Conservation (phyloP, 2,329 filamentous ascomycete species). For the Fusarium keratoplasticum region DNA sequence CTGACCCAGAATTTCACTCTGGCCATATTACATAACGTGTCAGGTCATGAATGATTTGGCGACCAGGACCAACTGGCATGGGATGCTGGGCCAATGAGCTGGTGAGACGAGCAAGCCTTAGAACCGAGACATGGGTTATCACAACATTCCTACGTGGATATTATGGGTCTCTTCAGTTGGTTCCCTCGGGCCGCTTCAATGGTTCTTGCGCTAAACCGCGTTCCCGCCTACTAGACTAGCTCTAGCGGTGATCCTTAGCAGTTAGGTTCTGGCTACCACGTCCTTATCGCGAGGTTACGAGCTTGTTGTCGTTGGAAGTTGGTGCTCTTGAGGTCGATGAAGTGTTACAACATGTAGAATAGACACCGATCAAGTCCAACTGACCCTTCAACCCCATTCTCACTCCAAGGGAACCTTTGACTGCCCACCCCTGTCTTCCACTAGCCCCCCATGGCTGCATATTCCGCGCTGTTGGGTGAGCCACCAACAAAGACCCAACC, state of each 20-base stretch:
- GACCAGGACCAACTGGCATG: background rate
- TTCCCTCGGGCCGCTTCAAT: background rate
- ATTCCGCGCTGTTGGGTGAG: background rate
- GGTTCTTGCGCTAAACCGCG: background rate
- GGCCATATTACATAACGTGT: background rate
- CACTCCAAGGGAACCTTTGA: background rate
- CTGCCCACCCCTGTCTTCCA: background rate
- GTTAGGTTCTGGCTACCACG: background rate
- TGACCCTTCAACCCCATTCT: background rate
- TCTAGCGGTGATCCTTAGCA: background rate
- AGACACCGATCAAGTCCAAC: background rate
- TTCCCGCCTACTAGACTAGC: background rate
- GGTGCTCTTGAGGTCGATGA: background rate
- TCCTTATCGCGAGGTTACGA: background rate
- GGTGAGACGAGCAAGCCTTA: background rate
- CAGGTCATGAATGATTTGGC: background rate
- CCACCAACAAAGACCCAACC: background rate
- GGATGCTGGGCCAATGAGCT: background rate
- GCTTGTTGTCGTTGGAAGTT: background rate
- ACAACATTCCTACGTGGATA: background rate
- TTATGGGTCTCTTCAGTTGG: background rate
- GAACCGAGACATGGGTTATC: background rate
- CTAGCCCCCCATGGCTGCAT: background rate
- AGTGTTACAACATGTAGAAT: background rate
- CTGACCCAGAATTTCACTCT: background rate